phyloP scores from a whole-genome alignment of 1,284 basidiomycete species.

The Meripilus lineatus region DNA sequence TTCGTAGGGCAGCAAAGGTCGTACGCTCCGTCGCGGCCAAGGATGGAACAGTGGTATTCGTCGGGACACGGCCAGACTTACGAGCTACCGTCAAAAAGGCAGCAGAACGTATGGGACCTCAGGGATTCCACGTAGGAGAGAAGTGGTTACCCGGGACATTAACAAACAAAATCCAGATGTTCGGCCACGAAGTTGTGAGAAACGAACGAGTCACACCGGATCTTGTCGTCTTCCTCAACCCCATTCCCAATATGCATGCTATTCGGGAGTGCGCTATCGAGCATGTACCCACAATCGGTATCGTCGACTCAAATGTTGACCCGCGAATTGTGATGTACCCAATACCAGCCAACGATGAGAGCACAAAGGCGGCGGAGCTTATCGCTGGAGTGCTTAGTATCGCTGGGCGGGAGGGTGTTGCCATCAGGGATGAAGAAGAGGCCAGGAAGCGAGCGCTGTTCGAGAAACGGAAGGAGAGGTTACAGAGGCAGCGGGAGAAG shows the following conservation, averaged over 20 bases:
- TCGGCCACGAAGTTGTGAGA: constrained; percentile 56
- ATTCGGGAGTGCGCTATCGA: constrained; percentile 83
- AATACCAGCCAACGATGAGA: constrained; percentile 98
- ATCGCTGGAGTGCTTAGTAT: constrained; percentile 89
- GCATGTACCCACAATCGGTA: constrained; percentile 84
- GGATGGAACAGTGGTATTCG: constrained; percentile 86
- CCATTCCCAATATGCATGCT: constrained; percentile 76
- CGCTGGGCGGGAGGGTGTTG: constrained; percentile 83
- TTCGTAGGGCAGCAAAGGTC: constrained; percentile 87
- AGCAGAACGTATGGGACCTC: constrained; percentile 69
- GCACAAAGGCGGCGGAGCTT: constrained; percentile 84
- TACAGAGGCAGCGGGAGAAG: constrained; percentile 10
- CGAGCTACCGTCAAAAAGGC: constrained; percentile 76
- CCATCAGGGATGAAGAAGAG: constrained; percentile 26
- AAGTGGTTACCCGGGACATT: constrained; percentile 94
- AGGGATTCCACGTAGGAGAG: constrained; percentile 81
- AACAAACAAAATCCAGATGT: constrained; percentile 85
- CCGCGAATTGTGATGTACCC: constrained; percentile 97
- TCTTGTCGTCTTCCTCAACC: constrained; percentile 87
- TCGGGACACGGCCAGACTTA: constrained; percentile 83
- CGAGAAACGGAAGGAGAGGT: background rate
- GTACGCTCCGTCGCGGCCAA: constrained; percentile 78
- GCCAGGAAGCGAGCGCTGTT: constrained; percentile 11
- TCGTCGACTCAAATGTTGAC: constrained; percentile 95
- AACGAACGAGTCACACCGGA: constrained; percentile 73